These are phyloP conservation scores for Rhipidocladum racemiflorum DNA, from an alignment of 176 grass and related monocot species.

Conservation along the genomic window DNA sequence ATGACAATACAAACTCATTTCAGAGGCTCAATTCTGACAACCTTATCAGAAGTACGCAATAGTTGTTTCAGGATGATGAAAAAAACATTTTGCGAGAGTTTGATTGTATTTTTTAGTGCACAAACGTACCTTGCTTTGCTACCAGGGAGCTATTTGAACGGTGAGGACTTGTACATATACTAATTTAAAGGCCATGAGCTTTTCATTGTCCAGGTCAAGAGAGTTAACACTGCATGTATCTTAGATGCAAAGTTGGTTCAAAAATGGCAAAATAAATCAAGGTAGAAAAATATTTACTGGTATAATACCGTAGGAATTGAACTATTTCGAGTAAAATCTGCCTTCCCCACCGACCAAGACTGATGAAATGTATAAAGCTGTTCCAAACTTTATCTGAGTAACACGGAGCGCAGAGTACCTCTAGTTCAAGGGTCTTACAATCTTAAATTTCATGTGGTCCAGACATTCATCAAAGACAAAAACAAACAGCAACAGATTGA, in stretches of 20 bases:
- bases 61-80: not conserved
- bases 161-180: not conserved
- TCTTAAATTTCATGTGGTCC: slow-evolving; percentile 30
- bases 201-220: not conserved
- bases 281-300: not conserved
- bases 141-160: not conserved
- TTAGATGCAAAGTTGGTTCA: not conserved
- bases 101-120: not conserved
- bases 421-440: not conserved
- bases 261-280: not conserved
- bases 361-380: not conserved
- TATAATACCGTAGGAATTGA: not conserved
- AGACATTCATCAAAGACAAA: not conserved
- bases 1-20: not conserved
- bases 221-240: not conserved
- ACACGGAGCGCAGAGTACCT: not conserved
- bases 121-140: not conserved
- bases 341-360: not conserved
- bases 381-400: not conserved
- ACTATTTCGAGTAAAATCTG: not conserved
- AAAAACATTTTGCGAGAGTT: not conserved
- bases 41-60: not conserved
- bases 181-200: not conserved
- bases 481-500: not conserved
- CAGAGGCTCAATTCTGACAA: not conserved